Percentiles rank a stretch among this genome's conserved stretches.
These are phyloP conservation scores for Pseudozyma sp. DNA, from an alignment of 1,284 basidiomycete genomes.

Conservation along the genomic window DNA sequence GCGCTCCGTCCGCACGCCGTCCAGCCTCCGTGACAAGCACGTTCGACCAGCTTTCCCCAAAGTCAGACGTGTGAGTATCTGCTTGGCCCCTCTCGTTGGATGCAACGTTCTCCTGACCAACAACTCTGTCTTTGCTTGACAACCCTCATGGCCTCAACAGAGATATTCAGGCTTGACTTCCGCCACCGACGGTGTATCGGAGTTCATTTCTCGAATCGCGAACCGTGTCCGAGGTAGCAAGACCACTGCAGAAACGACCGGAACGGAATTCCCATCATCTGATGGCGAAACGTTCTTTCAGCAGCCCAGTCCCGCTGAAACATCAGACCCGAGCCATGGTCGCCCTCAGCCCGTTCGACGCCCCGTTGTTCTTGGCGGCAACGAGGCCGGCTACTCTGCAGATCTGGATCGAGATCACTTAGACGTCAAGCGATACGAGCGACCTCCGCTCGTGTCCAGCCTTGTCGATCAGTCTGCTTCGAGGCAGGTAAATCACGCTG, in stretches of 20 bases:
- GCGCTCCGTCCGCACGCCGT: slow-evolving; percentile 9
- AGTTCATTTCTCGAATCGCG: slow-evolving; percentile 11
- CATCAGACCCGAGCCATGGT: background rate
- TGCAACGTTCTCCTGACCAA: too few relatives aligned
- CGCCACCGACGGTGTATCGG: slow-evolving; percentile 1
- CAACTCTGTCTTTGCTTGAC: too few relatives aligned
- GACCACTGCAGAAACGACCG: slow-evolving; percentile 6
- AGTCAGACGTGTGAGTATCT: slow-evolving; percentile 26
- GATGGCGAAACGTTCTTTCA: background rate
- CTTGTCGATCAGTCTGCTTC: background rate
- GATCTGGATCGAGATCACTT: slow-evolving; percentile 9
- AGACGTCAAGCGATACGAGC: background rate
- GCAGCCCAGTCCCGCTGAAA: background rate
- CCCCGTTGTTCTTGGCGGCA: slow-evolving; percentile 14
- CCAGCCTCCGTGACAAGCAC: background rate
- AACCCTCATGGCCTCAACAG: background rate
- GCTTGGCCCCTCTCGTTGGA: too few relatives aligned
- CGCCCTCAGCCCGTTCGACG: background rate
- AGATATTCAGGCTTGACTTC: slow-evolving; percentile 4
- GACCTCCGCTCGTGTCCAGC: slow-evolving; percentile 8
- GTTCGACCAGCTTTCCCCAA: slow-evolving; percentile 2
- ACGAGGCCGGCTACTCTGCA: slow-evolving; percentile 20
- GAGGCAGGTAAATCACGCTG: background rate
- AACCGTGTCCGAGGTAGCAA: slow-evolving; percentile 1
- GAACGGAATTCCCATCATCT: background rate